These are phyloP conservation scores for Neonectria neomacrospora DNA, from an alignment of 2,329 filamentous ascomycete species.

Conservation along the genomic window DNA sequence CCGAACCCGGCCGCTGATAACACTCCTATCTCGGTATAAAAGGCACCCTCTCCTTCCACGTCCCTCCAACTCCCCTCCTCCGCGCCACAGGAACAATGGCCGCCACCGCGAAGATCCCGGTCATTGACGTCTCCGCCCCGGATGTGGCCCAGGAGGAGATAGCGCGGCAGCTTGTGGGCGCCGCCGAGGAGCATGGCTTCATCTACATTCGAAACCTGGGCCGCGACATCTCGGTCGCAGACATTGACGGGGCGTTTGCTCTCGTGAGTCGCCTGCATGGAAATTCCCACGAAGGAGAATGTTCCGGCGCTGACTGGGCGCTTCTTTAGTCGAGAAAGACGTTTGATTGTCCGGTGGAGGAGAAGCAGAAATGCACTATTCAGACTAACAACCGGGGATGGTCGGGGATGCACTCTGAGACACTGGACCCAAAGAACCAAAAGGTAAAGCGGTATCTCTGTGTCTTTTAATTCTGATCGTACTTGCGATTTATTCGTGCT, in stretches of 20 bases:
- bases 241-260: conserved; percentile 78
- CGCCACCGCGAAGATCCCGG: conserved; percentile 69
- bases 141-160: conserved; percentile 62
- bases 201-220: conserved; percentile 85
- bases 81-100: conserved; percentile 33
- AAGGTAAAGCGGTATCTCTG: conserved; percentile 61
- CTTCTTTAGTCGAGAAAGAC: conserved; percentile 69
- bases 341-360: conserved; percentile 74
- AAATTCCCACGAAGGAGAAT: not conserved
- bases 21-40: conserved; percentile 20
- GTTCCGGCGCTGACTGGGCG: conserved; percentile 4
- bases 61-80: not conserved
- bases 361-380: conserved; percentile 81
- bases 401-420: conserved; percentile 89
- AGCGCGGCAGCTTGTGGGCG: conserved; percentile 78
- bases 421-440: conserved; percentile 84
- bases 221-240: conserved; percentile 71
- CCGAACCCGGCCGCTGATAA: conserved; percentile 20
- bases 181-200: conserved; percentile 86
- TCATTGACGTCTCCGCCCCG: conserved; percentile 76
- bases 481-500: not conserved
- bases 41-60: conserved; percentile 4
- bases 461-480: not conserved
- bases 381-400: conserved; percentile 87
- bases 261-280: conserved; percentile 63